These are phyloP conservation scores for Diplodia sapinea DNA, from an alignment of 2,329 filamentous ascomycete species.

Conservation along the genomic window DNA sequence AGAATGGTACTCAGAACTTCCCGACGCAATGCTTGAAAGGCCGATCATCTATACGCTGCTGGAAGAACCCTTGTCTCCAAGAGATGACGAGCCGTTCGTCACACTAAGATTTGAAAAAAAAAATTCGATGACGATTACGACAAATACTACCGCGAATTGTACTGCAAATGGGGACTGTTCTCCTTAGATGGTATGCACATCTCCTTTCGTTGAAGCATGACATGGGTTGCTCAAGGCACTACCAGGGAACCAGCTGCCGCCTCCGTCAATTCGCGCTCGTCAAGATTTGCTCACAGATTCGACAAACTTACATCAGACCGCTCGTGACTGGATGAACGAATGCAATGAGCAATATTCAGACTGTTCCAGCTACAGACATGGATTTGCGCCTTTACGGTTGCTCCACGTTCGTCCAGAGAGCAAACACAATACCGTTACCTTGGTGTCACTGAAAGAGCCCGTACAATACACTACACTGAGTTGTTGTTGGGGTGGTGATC, in stretches of 20 bases:
- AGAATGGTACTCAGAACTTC: neutral
- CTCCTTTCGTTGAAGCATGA: no score
- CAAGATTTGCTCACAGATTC: neutral
- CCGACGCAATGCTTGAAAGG: neutral
- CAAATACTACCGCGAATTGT: no score
- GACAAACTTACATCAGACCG: no score
- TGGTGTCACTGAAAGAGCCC: no score
- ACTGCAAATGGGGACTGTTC: no score
- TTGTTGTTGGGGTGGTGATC: neutral
- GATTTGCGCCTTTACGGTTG: neutral
- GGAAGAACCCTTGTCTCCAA: fast-evolving
- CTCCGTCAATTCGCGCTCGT: no score
- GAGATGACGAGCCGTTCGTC: neutral
- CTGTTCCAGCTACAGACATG: neutral
- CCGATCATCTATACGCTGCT: neutral
- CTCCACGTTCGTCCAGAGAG: fast-evolving
- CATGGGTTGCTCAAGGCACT: no score
- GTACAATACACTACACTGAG: neutral
- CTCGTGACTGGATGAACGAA: neutral
- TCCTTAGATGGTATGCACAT: no score
- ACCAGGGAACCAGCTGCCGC: no score
- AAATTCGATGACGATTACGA: neutral
- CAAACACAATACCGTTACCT: neutral
- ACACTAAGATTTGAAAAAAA: neutral
- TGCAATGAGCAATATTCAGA: neutral